Evolutionary conservation across 352 stramenopile genomes (phyloP).

Genomic region (Pythium scleroteichum): DNA sequence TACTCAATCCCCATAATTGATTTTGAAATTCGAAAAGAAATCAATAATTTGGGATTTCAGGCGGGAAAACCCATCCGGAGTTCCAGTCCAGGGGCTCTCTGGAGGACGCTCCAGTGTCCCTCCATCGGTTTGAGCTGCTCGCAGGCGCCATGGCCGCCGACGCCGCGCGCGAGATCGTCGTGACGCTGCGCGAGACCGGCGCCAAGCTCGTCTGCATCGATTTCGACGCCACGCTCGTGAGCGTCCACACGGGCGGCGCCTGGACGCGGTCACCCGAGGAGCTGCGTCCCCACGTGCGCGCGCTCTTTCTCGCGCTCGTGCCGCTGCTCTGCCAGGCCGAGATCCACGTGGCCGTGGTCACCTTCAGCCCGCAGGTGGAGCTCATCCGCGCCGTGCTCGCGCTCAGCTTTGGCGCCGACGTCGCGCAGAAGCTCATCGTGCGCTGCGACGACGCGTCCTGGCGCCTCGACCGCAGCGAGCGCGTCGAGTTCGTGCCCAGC

Average conservation of each 20-base stretch:
- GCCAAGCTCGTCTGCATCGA: constrained; percentile 81
- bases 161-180: constrained; percentile 37
- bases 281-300: constrained; percentile 53
- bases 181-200: constrained; percentile 36
- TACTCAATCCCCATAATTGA: no score
- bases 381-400: constrained; percentile 66
- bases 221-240: constrained; percentile 82
- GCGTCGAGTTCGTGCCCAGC: constrained; percentile 46
- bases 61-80: background rate
- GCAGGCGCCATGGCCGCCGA: background rate
- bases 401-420: constrained; percentile 43
- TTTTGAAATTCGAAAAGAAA: no score
- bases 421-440: constrained; percentile 52
- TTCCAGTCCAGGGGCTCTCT: background rate
- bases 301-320: constrained; percentile 63
- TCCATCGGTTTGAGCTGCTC: background rate
- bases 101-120: background rate
- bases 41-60: no score
- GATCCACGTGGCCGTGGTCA: constrained; percentile 75
- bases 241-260: constrained; percentile 67
- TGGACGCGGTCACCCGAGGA: constrained; percentile 48
- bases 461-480: constrained; percentile 49
- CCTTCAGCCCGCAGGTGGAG: constrained; percentile 70
- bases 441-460: constrained; percentile 65
- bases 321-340: constrained; percentile 41